These are phyloP conservation scores for Dissophora ornata DNA, from an alignment of 192 early-diverging fungal species.

Conservation along the genomic window DNA sequence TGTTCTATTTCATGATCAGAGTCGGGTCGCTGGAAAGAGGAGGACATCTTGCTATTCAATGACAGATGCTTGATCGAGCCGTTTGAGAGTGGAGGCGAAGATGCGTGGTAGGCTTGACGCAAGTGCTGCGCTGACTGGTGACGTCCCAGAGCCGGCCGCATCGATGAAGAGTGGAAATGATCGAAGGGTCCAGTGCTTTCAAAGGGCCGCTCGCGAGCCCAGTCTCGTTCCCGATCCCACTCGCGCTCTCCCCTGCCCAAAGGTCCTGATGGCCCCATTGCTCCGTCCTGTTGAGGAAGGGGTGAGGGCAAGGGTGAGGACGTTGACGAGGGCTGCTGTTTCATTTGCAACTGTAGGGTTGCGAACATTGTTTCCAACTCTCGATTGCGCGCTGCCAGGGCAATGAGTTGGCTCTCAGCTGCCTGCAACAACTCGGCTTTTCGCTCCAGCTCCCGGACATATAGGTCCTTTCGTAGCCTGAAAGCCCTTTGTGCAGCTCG, in stretches of 20 bases:
- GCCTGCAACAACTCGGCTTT: conserved; percentile 61
- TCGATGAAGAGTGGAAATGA: conserved; percentile 20
- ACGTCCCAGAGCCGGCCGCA: conserved; percentile 24
- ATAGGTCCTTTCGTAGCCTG: conserved; percentile 84
- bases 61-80: conserved; percentile 31
- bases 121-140: conserved; percentile 44
- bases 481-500: conserved; percentile 93
- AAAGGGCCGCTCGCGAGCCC: conserved; percentile 15
- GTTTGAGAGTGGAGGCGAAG: conserved; percentile 32
- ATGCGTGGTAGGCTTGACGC: conserved; percentile 32
- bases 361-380: conserved; percentile 26
- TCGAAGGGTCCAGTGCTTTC: conserved; percentile 15
- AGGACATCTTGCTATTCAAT: conserved; percentile 13
- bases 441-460: conserved; percentile 83
- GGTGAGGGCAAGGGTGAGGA: conserved; percentile 21
- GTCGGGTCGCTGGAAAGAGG: conserved; percentile 4
- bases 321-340: neutral
- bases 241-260: conserved; percentile 25
- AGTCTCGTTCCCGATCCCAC: conserved; percentile 32
- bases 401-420: conserved; percentile 23
- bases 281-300: conserved; percentile 10
- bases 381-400: conserved; percentile 20
- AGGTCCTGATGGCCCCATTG: neutral
- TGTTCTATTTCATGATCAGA: conserved; percentile 44
- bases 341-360: neutral